These are phyloP conservation scores for Neckera pumila DNA, from an alignment of 225 moss, liverwort and hornwort species.

Conservation along the genomic window DNA sequence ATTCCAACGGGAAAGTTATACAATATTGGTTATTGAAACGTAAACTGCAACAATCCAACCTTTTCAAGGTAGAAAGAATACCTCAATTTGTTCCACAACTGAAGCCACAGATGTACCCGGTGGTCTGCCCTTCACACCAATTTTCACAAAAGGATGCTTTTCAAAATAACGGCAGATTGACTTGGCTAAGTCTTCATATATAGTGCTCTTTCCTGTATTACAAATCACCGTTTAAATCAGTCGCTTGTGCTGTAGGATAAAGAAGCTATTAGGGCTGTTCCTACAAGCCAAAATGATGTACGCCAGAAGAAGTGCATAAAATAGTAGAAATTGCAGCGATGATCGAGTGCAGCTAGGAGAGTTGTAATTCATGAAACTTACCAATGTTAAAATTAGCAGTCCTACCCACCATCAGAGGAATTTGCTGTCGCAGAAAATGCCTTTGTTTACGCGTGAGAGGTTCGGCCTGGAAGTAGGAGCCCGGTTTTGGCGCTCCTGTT, in stretches of 20 bases:
- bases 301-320: not conserved
- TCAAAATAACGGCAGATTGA: slow-evolving; percentile 66
- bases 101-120: slow-evolving; percentile 77
- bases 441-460: slow-evolving; percentile 69
- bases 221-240: not conserved
- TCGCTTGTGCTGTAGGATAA: not conserved
- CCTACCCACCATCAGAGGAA: slow-evolving; percentile 57
- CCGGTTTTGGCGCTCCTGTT: slow-evolving; percentile 13
- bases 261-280: not conserved
- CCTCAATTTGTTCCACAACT: slow-evolving; percentile 74
- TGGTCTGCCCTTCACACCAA: slow-evolving; percentile 80
- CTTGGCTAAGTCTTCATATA: slow-evolving; percentile 71
- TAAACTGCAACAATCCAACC: not conserved
- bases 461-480: slow-evolving; percentile 61
- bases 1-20: not conserved
- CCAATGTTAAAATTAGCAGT: slow-evolving; percentile 88
- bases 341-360: not conserved
- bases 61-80: not conserved
- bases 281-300: not conserved
- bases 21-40: not conserved
- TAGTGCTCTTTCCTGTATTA: slow-evolving; percentile 63
- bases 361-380: slow-evolving; percentile 5
- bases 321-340: not conserved
- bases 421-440: slow-evolving; percentile 58
- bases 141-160: slow-evolving; percentile 74